These are phyloP conservation scores for Golovinomyces cichoracearum DNA, from an alignment of 2,329 filamentous ascomycete genomes.

Conservation along the genomic window DNA sequence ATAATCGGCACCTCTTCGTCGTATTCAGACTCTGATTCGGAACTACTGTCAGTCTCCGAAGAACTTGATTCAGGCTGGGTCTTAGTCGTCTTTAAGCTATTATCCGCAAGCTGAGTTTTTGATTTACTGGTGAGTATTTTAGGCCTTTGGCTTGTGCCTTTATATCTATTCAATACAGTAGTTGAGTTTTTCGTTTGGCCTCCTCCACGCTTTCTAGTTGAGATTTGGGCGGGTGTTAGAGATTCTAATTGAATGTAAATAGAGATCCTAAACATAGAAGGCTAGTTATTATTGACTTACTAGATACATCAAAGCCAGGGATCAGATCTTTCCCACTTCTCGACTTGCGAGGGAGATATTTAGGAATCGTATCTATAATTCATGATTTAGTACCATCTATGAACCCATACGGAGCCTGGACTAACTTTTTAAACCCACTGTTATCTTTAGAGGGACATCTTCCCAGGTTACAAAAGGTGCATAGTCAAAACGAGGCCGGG, in stretches of 20 bases:
- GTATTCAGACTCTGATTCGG: conserved; percentile 15
- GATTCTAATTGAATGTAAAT: conserved; percentile 8
- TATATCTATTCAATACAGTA: conserved; percentile 8
- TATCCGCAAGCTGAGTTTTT: conserved; percentile 6
- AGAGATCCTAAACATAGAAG: conserved; percentile 3
- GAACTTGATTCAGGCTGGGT: conserved; percentile 13
- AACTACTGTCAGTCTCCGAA: conserved; percentile 13
- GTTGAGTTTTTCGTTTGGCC: conserved; percentile 8
- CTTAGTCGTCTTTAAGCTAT: conserved; percentile 7
- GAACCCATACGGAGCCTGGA: neutral
- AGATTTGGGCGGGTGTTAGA: conserved; percentile 7
- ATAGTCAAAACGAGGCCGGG: conserved; percentile 8
- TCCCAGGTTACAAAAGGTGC: conserved; percentile 12
- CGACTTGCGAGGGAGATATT: conserved; percentile 13
- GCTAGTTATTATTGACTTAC: conserved; percentile 7
- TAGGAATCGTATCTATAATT: conserved; percentile 12
- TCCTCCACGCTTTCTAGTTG: conserved; percentile 8
- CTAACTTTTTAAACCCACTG: conserved; percentile 13
- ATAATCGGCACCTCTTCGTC: conserved; percentile 12
- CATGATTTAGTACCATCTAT: neutral
- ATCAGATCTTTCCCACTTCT: conserved; percentile 13
- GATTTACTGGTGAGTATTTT: conserved; percentile 7
- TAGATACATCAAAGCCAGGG: conserved; percentile 11
- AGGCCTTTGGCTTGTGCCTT: conserved; percentile 10
- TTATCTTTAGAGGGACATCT: conserved; percentile 9